Percentiles rank a stretch among this genome's conserved stretches.
Conservation (phyloP, 1,139 yeast genomes). For the Taphrina wiesneri region DNA sequence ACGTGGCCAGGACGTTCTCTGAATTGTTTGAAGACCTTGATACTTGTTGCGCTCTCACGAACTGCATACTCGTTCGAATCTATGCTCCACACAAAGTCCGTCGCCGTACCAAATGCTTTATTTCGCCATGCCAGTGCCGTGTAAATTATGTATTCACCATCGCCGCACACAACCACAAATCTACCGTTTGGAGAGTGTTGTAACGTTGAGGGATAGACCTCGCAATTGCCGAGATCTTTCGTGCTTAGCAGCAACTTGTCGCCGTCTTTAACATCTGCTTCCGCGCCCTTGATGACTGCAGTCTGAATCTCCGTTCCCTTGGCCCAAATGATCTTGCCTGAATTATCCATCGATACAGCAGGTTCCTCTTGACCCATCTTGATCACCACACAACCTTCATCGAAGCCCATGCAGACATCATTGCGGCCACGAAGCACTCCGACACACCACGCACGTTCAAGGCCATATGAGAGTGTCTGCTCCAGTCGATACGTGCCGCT, state of each 20-base stretch:
- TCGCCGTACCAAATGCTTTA: slow-evolving; percentile 85
- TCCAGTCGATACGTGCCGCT: slow-evolving; percentile 83
- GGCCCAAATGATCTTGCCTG: slow-evolving; percentile 87
- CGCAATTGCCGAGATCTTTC: slow-evolving; percentile 89
- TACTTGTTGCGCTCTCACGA: slow-evolving; percentile 65
- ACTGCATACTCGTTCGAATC: slow-evolving; percentile 87
- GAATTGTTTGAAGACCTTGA: slow-evolving; percentile 78
- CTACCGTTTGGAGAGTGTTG: slow-evolving; percentile 96
- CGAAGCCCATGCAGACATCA: slow-evolving; percentile 88
- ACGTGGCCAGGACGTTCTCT: slow-evolving; percentile 70
- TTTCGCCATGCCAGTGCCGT: slow-evolving; percentile 98
- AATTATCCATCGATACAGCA: slow-evolving; percentile 85
- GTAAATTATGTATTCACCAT: slow-evolving; percentile 94
- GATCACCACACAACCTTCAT: slow-evolving; percentile 83
- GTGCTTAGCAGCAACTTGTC: slow-evolving; percentile 71
- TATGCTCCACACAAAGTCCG: slow-evolving; percentile 92
- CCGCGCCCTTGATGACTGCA: slow-evolving; percentile 65
- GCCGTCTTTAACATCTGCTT: slow-evolving; percentile 63
- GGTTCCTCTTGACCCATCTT: slow-evolving; percentile 95
- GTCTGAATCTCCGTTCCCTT: slow-evolving; percentile 88
- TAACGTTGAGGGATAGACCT: slow-evolving; percentile 83
- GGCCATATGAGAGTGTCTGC: slow-evolving; percentile 82
- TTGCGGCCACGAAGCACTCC: slow-evolving; percentile 75
- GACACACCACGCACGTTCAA: slow-evolving; percentile 97
- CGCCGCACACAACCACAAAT: slow-evolving; percentile 93